Percentiles rank a stretch among this genome's conserved stretches.
phyloP scores from a whole-genome alignment of 306 rosid species.

The Lablab purpureus region DNA sequence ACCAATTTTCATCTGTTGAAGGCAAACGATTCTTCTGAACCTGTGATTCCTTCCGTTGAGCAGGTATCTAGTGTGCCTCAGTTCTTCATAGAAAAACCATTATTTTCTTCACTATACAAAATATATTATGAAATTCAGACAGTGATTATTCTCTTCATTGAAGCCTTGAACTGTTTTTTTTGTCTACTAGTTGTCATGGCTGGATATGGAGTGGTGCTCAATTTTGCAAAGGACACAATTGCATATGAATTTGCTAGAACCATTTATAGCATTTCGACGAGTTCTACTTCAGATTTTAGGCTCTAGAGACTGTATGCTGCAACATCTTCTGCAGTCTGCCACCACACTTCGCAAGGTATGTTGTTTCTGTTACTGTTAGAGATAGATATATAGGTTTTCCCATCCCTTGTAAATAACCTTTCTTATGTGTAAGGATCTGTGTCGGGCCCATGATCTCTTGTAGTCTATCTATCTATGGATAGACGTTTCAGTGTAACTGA shows the following conservation, averaged over 20 bases:
- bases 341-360: conserved; percentile 88
- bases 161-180: conserved; percentile 36
- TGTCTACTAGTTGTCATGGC: conserved; percentile 69
- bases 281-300: conserved; percentile 83
- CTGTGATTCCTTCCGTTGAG: conserved; percentile 69
- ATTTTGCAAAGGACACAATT: conserved; percentile 77
- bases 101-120: conserved; percentile 7
- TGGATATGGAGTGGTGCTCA: conserved; percentile 77
- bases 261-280: conserved; percentile 89
- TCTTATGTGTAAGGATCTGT: too few relatives aligned
- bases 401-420: too few relatives aligned
- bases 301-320: conserved; percentile 68
- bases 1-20: conserved; percentile 40
- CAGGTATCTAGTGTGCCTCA: conserved; percentile 62
- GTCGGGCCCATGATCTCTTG: too few relatives aligned
- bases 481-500: too few relatives aligned
- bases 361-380: background rate
- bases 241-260: conserved; percentile 91
- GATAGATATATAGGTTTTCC: too few relatives aligned
- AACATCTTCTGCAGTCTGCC: conserved; percentile 87
- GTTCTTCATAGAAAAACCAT: background rate
- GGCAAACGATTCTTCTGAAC: conserved; percentile 65
- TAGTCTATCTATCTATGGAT: too few relatives aligned
- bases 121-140: conserved; percentile 3
- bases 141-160: conserved; percentile 24